phyloP scores from a whole-genome alignment of 805 yeast species.

The Saccharomycopsis babjevae region DNA sequence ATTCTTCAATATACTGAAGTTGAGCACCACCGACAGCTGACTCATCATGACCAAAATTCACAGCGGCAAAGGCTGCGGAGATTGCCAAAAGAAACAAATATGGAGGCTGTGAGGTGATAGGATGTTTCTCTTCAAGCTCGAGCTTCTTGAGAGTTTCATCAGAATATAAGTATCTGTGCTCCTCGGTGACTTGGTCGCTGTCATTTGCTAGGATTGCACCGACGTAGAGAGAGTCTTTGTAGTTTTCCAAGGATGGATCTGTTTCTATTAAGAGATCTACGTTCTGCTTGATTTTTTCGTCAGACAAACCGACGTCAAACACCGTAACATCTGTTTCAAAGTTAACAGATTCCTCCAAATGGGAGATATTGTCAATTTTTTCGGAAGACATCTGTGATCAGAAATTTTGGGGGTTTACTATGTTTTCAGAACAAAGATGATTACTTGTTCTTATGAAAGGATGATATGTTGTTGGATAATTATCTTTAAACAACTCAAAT shows the following conservation, averaged over 20 bases:
- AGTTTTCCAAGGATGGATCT: conserved; percentile 18
- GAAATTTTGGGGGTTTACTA: no score
- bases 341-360: neutral
- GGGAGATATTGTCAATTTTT: neutral
- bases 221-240: conserved; percentile 31
- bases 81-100: conserved; percentile 51
- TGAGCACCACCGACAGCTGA: conserved; percentile 62
- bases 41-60: conserved; percentile 68
- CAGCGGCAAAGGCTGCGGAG: conserved; percentile 44
- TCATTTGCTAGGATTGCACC: conserved; percentile 52
- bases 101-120: conserved; percentile 38
- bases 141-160: conserved; percentile 25
- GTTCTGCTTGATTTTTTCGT: conserved; percentile 16
- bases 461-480: no score
- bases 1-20: conserved; percentile 37
- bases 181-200: conserved; percentile 33
- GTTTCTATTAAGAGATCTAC: conserved; percentile 16
- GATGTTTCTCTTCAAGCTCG: conserved; percentile 37
- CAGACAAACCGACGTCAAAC: conserved; percentile 16
- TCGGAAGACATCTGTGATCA: neutral
- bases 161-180: conserved; percentile 22
- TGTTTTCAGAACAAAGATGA: no score
- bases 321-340: neutral
- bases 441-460: no score
- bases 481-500: no score